phyloP scores from a whole-genome alignment of 2,329 filamentous ascomycete species.

The Aspergillus alliaceus region DNA sequence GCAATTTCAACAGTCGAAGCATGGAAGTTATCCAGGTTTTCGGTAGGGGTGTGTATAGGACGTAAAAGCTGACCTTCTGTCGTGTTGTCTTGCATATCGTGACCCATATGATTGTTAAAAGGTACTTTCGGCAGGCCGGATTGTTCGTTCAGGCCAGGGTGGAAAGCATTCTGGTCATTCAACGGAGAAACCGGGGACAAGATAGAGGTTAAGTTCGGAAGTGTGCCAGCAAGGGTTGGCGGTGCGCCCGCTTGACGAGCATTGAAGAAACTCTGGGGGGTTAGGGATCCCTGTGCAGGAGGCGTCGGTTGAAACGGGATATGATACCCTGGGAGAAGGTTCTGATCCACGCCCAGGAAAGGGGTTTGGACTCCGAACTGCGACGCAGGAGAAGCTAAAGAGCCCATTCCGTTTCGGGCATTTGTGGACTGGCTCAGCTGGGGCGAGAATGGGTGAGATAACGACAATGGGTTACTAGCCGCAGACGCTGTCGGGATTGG shows the following conservation, averaged over 20 bases:
- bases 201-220: slow-evolving; percentile 47
- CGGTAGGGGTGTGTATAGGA: slow-evolving; percentile 31
- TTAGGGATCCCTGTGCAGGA: slow-evolving; percentile 45
- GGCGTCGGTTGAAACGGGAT: slow-evolving; percentile 65
- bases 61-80: slow-evolving; percentile 25
- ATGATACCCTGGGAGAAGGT: slow-evolving; percentile 67
- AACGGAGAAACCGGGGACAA: slow-evolving; percentile 67
- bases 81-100: slow-evolving; percentile 29
- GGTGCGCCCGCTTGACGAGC: slow-evolving; percentile 50
- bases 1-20: slow-evolving; percentile 53
- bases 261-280: slow-evolving; percentile 45
- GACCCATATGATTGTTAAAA: slow-evolving; percentile 24
- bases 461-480: slow-evolving; percentile 66
- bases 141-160: slow-evolving; percentile 26
- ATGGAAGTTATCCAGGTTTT: slow-evolving; percentile 42
- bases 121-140: slow-evolving; percentile 21
- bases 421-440: slow-evolving; percentile 60
- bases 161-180: slow-evolving; percentile 49
- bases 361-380: slow-evolving; percentile 60
- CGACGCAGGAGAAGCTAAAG: slow-evolving; percentile 71
- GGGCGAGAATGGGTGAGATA: slow-evolving; percentile 62
- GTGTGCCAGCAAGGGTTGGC: slow-evolving; percentile 55
- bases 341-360: slow-evolving; percentile 58
- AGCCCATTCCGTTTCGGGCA: slow-evolving; percentile 63
- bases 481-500: slow-evolving; percentile 78